A percentile compares a stretch with the other conserved stretches of the same genome.
These are phyloP conservation scores for Ramaria rubella DNA, from an alignment of 768 basidiomycete species.

Conservation along the genomic window DNA sequence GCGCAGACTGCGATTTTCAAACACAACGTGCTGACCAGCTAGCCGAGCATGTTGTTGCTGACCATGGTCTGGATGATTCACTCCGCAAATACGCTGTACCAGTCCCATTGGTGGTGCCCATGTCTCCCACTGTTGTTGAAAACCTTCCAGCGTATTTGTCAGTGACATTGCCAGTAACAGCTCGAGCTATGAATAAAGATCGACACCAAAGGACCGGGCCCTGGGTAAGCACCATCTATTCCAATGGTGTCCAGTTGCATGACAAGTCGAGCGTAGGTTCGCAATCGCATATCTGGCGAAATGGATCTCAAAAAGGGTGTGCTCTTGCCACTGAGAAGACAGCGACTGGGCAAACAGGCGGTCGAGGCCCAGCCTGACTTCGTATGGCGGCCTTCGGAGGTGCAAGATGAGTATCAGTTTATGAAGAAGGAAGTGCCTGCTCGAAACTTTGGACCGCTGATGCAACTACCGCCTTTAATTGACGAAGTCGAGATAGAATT, in stretches of 20 bases:
- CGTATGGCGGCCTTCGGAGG: neutral
- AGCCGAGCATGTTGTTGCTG: conserved; percentile 38
- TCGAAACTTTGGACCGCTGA: conserved; percentile 1
- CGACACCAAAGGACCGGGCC: conserved; percentile 1
- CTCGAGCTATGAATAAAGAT: neutral
- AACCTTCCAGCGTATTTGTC: conserved; percentile 41
- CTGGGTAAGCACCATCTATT: neutral
- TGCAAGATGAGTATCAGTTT: conserved; percentile 3
- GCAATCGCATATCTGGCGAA: neutral
- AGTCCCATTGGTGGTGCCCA: conserved; percentile 26
- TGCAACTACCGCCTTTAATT: neutral
- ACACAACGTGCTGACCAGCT: conserved; percentile 41
- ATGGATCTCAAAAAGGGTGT: neutral
- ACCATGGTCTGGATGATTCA: conserved; percentile 30
- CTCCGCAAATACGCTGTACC: conserved; percentile 34
- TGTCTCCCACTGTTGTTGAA: conserved; percentile 34
- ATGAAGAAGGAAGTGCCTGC: neutral
- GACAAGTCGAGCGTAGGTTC: neutral
- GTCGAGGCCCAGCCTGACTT: neutral
- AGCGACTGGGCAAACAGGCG: neutral
- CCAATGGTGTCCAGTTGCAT: neutral
- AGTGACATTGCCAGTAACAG: neutral
- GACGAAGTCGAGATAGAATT: neutral
- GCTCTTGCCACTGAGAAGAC: neutral
- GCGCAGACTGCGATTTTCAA: conserved; percentile 12